Base-by-base conservation (phyloP, 805 yeast species). In the Wickerhamiella dianesei region DNA sequence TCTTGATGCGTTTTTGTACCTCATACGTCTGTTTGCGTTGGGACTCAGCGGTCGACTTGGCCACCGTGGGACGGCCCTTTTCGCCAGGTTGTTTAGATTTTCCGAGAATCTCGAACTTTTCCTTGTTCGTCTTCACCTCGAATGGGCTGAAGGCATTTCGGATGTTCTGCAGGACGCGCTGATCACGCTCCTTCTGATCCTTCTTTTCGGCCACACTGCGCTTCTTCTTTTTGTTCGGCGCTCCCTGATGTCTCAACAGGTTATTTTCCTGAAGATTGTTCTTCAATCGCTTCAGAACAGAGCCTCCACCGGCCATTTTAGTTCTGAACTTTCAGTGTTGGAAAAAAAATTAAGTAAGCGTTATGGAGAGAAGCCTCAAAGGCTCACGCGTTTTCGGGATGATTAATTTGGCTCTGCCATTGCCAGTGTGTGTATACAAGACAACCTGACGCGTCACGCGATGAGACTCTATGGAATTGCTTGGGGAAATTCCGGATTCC, bases 121-220 rank as follows among this genome's bases (percentile, higher is more conserved):
- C 73, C 51, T 80, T 72, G 50, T 79, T 80, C 42, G 76, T 70
- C 56, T 85, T 82, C 40, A 77, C 71, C 57, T 88, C 97, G 64
- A 92, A 92, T 16, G 94, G 92, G 64, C 85, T 89, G 70, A 88
- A 87, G 56, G 88, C 82, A 44, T 76, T 78, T 58, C 97, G 74
- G 51, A 89, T 83, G 44, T 72, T 71, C 6, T 65, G 61, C 14
- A 85, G 67, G 9, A 74, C 69, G 40, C 70, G 64, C 41, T 74
- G 75, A 39, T 56, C 59, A 2, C 49, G 48, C 44, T 52, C 53
- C 3, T 48, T 46, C 50, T 73, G 77, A 57, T 82, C 89, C 55
- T 82, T 82, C 9, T 40, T 47, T 22, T 50, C 46, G 3, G 48
- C 51, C 2, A 45, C 29, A 36, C 45, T 50, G 3, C 46, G 43